Evolutionary conservation across 1,139 yeast species (phyloP).

Genomic region (Kurtzmaniella natalensis): DNA sequence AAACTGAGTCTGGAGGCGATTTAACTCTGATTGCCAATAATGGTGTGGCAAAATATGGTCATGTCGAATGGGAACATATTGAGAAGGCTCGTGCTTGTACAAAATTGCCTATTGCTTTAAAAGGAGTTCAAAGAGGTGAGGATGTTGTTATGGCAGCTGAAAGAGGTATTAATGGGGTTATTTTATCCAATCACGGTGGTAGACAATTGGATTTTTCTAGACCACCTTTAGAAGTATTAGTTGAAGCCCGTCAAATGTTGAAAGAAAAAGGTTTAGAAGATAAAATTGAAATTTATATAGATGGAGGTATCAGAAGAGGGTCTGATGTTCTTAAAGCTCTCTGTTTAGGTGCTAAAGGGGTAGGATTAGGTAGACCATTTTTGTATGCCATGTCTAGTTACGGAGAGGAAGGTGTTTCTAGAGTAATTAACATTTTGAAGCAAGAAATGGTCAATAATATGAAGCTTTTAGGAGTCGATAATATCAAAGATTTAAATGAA

Average conservation of each 20-base stretch:
- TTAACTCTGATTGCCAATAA: conserved; percentile 3
- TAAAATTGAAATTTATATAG: conserved; percentile 34
- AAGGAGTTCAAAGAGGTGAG: conserved; percentile 49
- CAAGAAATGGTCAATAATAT: conserved; percentile 37
- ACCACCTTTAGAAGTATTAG: conserved; percentile 45
- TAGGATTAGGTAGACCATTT: conserved; percentile 44
- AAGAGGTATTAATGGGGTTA: conserved; percentile 43
- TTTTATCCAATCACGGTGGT: conserved; percentile 57
- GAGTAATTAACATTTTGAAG: conserved; percentile 34
- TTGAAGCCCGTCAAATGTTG: conserved; percentile 34
- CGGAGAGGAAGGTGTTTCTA: conserved; percentile 39
- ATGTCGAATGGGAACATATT: conserved; percentile 1
- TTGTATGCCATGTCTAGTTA: conserved; percentile 38
- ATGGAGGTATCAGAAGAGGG: conserved; percentile 46
- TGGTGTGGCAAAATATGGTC: not conserved
- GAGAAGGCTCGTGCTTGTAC: conserved; percentile 10
- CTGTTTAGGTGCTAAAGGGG: conserved; percentile 46
- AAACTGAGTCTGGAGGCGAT: conserved; percentile 3
- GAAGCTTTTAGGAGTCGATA: conserved; percentile 38
- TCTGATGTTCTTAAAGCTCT: conserved; percentile 43
- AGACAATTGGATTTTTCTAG: conserved; percentile 47
- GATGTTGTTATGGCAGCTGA: conserved; percentile 47
- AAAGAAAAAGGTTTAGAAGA: conserved; percentile 22
- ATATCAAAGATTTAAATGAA: conserved; percentile 23
- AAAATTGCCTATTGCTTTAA: conserved; percentile 35